phyloP scores from a whole-genome alignment of 2,329 filamentous ascomycete genomes.

The Hawksworthiomyces lignivorus region DNA sequence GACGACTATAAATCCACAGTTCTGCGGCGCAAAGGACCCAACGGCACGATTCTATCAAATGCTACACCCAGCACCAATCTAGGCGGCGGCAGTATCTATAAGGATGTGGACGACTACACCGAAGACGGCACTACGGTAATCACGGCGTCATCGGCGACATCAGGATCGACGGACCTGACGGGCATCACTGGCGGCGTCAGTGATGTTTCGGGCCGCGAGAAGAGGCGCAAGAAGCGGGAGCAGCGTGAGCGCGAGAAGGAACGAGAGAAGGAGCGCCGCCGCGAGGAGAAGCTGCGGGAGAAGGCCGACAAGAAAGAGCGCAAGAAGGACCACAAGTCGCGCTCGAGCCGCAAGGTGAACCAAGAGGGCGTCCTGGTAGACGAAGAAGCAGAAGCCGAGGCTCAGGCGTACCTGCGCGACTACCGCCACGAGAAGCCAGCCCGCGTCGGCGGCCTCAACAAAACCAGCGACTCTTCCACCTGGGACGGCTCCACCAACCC shows the following conservation, averaged over 20 bases:
- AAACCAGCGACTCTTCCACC: conserved; percentile 65
- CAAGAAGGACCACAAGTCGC: conserved; percentile 31
- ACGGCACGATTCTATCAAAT: conserved; percentile 76
- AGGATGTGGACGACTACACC: conserved; percentile 51
- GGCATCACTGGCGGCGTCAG: conserved; percentile 52
- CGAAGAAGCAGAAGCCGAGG: conserved; percentile 54
- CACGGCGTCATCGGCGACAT: conserved; percentile 27
- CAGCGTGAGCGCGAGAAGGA: conserved; percentile 45
- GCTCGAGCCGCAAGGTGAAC: conserved; percentile 35
- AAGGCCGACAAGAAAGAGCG: conserved; percentile 34
- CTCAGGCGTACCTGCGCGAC: conserved; percentile 62
- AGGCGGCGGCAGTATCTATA: conserved; percentile 81
- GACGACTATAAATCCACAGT: conserved; percentile 98
- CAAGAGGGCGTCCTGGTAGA: conserved; percentile 58
- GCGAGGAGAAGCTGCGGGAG: conserved; percentile 25
- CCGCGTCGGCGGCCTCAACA: conserved; percentile 82
- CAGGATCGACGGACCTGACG: conserved; percentile 28
- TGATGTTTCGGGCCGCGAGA: conserved; percentile 48
- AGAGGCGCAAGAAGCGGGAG: conserved; percentile 42
- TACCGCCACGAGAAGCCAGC: conserved; percentile 86
- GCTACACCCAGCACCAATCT: conserved; percentile 76
- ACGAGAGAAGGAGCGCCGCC: conserved; percentile 23
- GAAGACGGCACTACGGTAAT: conserved; percentile 32
- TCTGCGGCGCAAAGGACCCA: conserved; percentile 76
- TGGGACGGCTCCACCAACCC: conserved; percentile 70